Evolutionary conservation across 2,329 filamentous ascomycete species (phyloP).

Genomic region (Leptosphaerulina australis): DNA sequence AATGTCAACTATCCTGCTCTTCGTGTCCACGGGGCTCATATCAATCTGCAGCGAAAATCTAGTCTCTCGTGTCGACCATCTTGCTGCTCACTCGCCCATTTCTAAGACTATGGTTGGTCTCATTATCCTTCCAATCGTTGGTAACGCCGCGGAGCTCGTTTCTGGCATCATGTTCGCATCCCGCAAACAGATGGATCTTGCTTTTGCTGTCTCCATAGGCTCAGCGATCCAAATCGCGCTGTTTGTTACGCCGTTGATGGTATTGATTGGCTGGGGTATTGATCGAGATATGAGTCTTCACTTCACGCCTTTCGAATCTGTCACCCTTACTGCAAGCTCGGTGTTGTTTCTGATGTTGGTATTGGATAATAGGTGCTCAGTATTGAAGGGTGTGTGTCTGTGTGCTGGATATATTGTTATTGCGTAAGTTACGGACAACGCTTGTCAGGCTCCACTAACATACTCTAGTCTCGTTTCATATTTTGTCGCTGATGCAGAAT

Average conservation of each 20-base stretch:
- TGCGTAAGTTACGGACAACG: constrained; percentile 11
- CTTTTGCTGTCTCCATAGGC: constrained; percentile 65
- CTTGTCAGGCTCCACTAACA: not conserved
- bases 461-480: constrained; percentile 7
- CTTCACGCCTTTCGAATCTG: constrained; percentile 83
- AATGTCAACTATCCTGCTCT: constrained; percentile 50
- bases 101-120: constrained; percentile 64
- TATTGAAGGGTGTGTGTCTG: constrained; percentile 16
- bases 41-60: constrained; percentile 71
- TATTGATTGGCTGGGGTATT: constrained; percentile 64
- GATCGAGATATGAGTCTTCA: constrained; percentile 70
- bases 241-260: constrained; percentile 61
- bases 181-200: constrained; percentile 67
- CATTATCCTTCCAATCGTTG: constrained; percentile 65
- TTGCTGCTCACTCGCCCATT: constrained; percentile 54
- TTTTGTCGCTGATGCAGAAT: constrained; percentile 5
- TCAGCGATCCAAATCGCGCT: constrained; percentile 66
- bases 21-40: constrained; percentile 72
- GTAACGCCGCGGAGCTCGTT: constrained; percentile 66
- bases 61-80: constrained; percentile 60
- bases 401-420: constrained; percentile 21
- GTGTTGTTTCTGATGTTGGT: constrained; percentile 19
- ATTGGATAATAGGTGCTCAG: constrained; percentile 18
- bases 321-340: constrained; percentile 48
- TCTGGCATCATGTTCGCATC: constrained; percentile 62